Evolutionary conservation across 352 stramenopile genomes (phyloP), one percentile per base, ranked within the genome.

Genomic region (Phytopythium helicoides): DNA sequence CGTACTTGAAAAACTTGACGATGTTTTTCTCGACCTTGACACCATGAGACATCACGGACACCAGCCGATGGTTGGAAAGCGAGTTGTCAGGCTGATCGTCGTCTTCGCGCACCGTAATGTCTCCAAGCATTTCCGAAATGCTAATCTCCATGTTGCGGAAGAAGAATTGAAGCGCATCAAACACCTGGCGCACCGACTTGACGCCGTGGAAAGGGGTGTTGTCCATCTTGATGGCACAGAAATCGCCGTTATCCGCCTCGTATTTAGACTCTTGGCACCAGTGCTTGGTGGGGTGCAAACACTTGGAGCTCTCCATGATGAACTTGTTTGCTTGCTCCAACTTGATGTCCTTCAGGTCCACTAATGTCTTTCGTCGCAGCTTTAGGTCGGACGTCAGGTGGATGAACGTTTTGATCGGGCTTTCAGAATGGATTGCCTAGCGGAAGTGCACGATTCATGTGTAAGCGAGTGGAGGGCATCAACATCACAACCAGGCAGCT

Each of bases 81-180:
- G 62, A 69, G 49, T 64, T 60, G 31, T 74, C 76, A 1, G 61
- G 44, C 5, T 56, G 66, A 44, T 77, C 81, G 53, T 86, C 74
- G 36, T 84, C 68, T 45, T 85, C 73, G 6, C 72, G 66, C 39
- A 78, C 66, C 4, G 75, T 84, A 21, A 87, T 76, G 33, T 84
- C 58, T 5, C 75, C 75, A 10, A 86, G 52, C 40, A 68, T 69
- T 36, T 89, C 72, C 0, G 75, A 84, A 53, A 86, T 74, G 26
- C 51, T 76, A 39, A 81, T 75, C 42, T 89, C 75, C 47, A 81
- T 70, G 35, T 84, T 86, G n/a, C 58, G 38, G n/a, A 81, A 66
- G 61, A 76, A 87, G 47, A 73, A 76, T 50, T 67, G 61, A 22
- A 82, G 66, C 14, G 78, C 75, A 28, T 87, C 75, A 25, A 78